Evolutionary conservation across 2,329 filamentous ascomycete species (phyloP).

Genomic region (Torrubiella hemipterigena): DNA sequence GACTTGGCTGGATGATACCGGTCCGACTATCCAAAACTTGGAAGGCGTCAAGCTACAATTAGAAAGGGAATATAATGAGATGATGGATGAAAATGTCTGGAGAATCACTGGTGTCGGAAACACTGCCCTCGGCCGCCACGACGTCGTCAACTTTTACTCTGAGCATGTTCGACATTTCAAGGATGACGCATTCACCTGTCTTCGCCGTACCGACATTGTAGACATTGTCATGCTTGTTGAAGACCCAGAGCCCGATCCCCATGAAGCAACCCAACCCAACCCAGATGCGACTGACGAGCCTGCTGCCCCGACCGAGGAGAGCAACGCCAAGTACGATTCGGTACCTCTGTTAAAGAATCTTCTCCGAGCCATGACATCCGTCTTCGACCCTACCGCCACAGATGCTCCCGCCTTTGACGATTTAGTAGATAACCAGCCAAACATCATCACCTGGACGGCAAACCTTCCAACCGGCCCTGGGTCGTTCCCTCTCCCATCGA

Average conservation of each 20-base stretch:
- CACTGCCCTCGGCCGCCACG: conserved; percentile 72
- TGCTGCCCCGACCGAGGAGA: neutral
- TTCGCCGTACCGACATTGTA: conserved; percentile 60
- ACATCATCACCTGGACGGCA: conserved; percentile 38
- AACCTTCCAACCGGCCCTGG: conserved; percentile 42
- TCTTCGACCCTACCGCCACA: conserved; percentile 24
- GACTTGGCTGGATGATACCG: conserved; percentile 19
- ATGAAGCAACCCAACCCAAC: conserved; percentile 4
- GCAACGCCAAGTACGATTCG: conserved; percentile 11
- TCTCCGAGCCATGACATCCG: conserved; percentile 32
- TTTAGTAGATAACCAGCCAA: conserved; percentile 14
- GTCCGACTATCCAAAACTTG: conserved; percentile 37
- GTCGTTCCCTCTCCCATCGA: conserved; percentile 58
- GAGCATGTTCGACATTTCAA: conserved; percentile 64
- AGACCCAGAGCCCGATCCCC: conserved; percentile 3
- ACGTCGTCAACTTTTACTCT: conserved; percentile 70
- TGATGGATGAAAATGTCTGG: conserved; percentile 37
- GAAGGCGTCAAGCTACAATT: conserved; percentile 53
- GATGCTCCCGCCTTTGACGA: conserved; percentile 16
- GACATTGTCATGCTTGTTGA: conserved; percentile 54
- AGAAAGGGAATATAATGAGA: conserved; percentile 45
- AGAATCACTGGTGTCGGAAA: conserved; percentile 72
- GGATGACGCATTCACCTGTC: conserved; percentile 73
- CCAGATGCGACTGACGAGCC: conserved; percentile 2
- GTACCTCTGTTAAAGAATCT: conserved; percentile 34